Conservation (phyloP, 495 filamentous ascomycete genomes). For the Penicillium arizonense region DNA sequence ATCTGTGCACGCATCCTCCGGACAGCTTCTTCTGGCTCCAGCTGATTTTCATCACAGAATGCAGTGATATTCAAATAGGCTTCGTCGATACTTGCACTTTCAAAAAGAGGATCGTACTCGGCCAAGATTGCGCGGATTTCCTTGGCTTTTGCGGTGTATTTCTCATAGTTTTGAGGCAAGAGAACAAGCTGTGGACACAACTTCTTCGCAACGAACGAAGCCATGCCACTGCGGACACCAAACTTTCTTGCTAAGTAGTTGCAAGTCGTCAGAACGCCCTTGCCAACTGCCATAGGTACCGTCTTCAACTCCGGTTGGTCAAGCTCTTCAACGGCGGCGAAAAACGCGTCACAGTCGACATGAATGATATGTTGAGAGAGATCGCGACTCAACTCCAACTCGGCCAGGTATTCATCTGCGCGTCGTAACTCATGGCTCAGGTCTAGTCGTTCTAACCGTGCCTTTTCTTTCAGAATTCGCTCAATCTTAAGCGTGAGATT, state of each 20-base stretch:
- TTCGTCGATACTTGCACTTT: slow-evolving; percentile 92
- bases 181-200: slow-evolving; percentile 87
- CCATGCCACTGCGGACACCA: slow-evolving; percentile 92
- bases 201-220: slow-evolving; percentile 90
- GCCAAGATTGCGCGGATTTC: slow-evolving; percentile 83
- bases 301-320: slow-evolving; percentile 86
- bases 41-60: slow-evolving; percentile 69
- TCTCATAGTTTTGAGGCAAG: slow-evolving; percentile 80
- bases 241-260: slow-evolving; percentile 92
- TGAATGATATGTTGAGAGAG: slow-evolving; percentile 85
- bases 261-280: slow-evolving; percentile 90
- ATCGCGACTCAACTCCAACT: slow-evolving; percentile 76
- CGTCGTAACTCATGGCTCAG: slow-evolving; percentile 66
- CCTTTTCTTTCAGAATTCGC: slow-evolving; percentile 72
- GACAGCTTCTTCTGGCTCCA: slow-evolving; percentile 71
- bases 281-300: slow-evolving; percentile 90
- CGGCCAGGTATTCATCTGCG: slow-evolving; percentile 78
- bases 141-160: slow-evolving; percentile 86
- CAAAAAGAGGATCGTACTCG: slow-evolving; percentile 84
- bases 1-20: slow-evolving; percentile 74
- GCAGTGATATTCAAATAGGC: slow-evolving; percentile 94
- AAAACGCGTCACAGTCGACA: slow-evolving; percentile 98
- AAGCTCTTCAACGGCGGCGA: slow-evolving; percentile 90
- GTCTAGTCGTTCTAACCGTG: slow-evolving; percentile 73
- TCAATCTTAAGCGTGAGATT: slow-evolving; percentile 85